A percentile compares a stretch with the other conserved stretches of the same genome.
These are phyloP conservation scores for Metschnikowia amazonensis DNA, from an alignment of 805 yeast genomes.

Conservation along the genomic window DNA sequence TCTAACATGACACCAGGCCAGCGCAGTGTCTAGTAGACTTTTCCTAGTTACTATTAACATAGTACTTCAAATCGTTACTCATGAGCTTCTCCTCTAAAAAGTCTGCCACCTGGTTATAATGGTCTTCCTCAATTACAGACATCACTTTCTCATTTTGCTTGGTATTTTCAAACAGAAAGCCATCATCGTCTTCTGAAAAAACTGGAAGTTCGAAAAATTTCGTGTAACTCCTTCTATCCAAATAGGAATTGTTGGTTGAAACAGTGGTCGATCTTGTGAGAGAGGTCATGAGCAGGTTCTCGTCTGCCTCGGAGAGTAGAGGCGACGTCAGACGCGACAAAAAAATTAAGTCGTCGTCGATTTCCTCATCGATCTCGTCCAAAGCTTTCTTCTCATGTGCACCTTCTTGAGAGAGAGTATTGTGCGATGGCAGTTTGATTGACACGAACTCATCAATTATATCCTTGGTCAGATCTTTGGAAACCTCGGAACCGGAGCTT, in stretches of 20 bases:
- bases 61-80: conserved; percentile 36
- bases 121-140: conserved; percentile 31
- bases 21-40: conserved; percentile 1
- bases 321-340: conserved; percentile 41
- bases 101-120: conserved; percentile 39
- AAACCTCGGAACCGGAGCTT: background rate
- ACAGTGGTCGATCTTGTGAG: conserved; percentile 42
- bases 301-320: conserved; percentile 28
- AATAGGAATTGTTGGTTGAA: conserved; percentile 27
- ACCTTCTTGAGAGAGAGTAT: background rate
- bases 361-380: conserved; percentile 18
- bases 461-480: background rate
- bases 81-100: conserved; percentile 39
- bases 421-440: background rate
- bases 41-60: conserved; percentile 18
- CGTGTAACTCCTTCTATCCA: conserved; percentile 13
- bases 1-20: conserved; percentile 5
- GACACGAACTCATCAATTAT: background rate
- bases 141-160: conserved; percentile 18
- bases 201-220: conserved; percentile 34
- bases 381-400: conserved; percentile 3
- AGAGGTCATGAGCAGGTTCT: conserved; percentile 36
- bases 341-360: conserved; percentile 21
- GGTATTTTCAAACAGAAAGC: conserved; percentile 18
- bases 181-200: conserved; percentile 22